A percentile compares a stretch with the other conserved stretches of the same genome.
phyloP scores from a whole-genome alignment of 768 basidiomycete genomes.

The Strobilomyces echinocephalus region DNA sequence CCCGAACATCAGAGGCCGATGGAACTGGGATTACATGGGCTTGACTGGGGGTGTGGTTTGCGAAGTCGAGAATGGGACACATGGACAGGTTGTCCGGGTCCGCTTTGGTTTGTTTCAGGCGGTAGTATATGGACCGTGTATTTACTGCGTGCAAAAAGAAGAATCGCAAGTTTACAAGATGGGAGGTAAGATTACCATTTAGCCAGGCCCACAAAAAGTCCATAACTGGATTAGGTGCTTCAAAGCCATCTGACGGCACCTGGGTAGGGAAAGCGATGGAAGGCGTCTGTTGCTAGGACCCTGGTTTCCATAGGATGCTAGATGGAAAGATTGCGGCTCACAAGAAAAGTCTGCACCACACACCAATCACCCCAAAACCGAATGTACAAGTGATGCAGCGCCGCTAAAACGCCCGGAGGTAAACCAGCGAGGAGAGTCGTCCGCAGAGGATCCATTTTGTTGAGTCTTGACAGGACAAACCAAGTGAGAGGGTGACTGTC shows the following conservation, averaged over 20 bases:
- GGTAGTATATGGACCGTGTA: conserved; percentile 82
- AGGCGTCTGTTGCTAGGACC: conserved; percentile 6
- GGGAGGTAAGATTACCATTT: conserved; percentile 51
- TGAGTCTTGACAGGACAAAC: conserved; percentile 37
- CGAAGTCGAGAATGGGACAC: conserved; percentile 87
- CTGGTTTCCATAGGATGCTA: not conserved
- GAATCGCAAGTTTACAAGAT: conserved; percentile 1
- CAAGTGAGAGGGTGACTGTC: conserved; percentile 79
- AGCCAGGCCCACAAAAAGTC: conserved; percentile 90
- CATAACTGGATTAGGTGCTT: conserved; percentile 10
- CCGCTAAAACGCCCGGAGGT: conserved; percentile 42
- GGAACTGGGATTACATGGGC: conserved; percentile 42
- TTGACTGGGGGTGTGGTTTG: conserved; percentile 59
- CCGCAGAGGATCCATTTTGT: conserved; percentile 13
- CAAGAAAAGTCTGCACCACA: conserved; percentile 47
- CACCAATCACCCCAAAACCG: conserved; percentile 61
- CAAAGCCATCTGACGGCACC: not conserved
- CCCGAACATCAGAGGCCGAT: conserved; percentile 35
- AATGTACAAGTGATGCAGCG: conserved; percentile 39
- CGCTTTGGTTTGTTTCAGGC: conserved; percentile 42
- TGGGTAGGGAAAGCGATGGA: not conserved
- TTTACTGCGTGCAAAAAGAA: conserved; percentile 55
- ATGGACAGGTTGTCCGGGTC: conserved; percentile 78
- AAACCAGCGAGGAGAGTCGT: conserved; percentile 38
- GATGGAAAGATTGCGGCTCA: conserved; percentile 28